phyloP scores from a whole-genome alignment of 768 basidiomycete species.

The Kwoniella heveanensis region DNA sequence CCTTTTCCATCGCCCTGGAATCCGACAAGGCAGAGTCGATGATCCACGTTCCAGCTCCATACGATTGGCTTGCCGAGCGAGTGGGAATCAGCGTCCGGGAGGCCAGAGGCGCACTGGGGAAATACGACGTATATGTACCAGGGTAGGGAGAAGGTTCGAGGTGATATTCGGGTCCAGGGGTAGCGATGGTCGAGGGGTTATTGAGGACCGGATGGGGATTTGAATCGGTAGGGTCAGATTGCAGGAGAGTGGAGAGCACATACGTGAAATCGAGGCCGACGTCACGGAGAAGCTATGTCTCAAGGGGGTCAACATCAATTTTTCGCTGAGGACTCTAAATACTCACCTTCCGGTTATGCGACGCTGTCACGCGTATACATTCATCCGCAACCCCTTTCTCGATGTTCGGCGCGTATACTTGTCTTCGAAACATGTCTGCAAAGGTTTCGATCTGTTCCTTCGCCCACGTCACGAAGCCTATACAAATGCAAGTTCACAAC shows the following conservation, averaged over 20 bases:
- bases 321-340: background rate
- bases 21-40: background rate
- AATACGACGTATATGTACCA: slow-evolving; percentile 1
- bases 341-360: slow-evolving; percentile 79
- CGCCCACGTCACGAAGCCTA: slow-evolving; percentile 94
- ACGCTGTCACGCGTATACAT: slow-evolving; percentile 71
- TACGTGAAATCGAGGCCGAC: slow-evolving; percentile 92
- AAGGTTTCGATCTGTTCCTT: slow-evolving; percentile 80
- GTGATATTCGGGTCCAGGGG: slow-evolving; percentile 24
- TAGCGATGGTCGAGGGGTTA: slow-evolving; percentile 2
- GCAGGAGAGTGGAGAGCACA: slow-evolving; percentile 65
- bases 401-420: slow-evolving; percentile 83
- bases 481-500: background rate
- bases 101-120: slow-evolving; percentile 16
- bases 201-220: slow-evolving; percentile 31
- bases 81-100: background rate
- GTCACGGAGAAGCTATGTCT: slow-evolving; percentile 75
- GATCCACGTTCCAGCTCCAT: background rate
- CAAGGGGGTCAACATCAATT: background rate
- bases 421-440: slow-evolving; percentile 80
- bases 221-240: slow-evolving; percentile 33
- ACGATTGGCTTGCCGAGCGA: background rate
- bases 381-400: slow-evolving; percentile 73
- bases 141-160: slow-evolving; percentile 33
- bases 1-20: background rate